Conservation (phyloP, 2,329 filamentous ascomycete genomes). For the Aspergillus hiratsukae region DNA sequence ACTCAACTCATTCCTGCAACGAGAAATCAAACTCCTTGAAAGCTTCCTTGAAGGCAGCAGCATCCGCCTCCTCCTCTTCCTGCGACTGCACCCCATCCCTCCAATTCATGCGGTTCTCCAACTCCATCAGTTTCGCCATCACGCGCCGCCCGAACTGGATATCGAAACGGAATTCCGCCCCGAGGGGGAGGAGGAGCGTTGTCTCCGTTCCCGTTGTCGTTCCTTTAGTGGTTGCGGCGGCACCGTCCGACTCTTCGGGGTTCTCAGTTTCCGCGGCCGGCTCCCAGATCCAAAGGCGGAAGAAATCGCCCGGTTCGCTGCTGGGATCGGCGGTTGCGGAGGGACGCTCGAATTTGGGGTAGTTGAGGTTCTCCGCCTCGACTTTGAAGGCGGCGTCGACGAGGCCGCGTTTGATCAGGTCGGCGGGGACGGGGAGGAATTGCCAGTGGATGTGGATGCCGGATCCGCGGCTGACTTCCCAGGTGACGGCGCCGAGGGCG, state of each 20-base stretch:
- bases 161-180: constrained; percentile 72
- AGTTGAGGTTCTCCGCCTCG: constrained; percentile 71
- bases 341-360: constrained; percentile 49
- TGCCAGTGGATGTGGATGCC: constrained; percentile 95
- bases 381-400: constrained; percentile 87
- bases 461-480: constrained; percentile 78
- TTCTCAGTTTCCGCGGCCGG: constrained; percentile 9
- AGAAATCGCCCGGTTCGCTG: constrained; percentile 57
- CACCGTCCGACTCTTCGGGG: constrained; percentile 1
- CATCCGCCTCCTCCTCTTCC: constrained; percentile 74
- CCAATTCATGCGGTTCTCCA: constrained; percentile 80
- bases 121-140: constrained; percentile 75
- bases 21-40: constrained; percentile 90
- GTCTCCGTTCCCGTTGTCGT: constrained; percentile 48
- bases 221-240: neutral
- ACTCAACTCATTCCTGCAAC: constrained; percentile 27
- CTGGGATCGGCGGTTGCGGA: constrained; percentile 36
- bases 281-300: constrained; percentile 76
- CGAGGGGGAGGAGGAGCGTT: constrained; percentile 69
- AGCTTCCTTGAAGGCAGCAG: constrained; percentile 69
- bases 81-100: constrained; percentile 73
- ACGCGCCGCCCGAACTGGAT: constrained; percentile 86
- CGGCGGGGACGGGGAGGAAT: constrained; percentile 69
- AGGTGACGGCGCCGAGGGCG: constrained; percentile 78
- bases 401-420: constrained; percentile 65